Evolutionary conservation across 2,329 filamentous ascomycete species (phyloP).

Genomic region (Zymoseptoria passerinii): DNA sequence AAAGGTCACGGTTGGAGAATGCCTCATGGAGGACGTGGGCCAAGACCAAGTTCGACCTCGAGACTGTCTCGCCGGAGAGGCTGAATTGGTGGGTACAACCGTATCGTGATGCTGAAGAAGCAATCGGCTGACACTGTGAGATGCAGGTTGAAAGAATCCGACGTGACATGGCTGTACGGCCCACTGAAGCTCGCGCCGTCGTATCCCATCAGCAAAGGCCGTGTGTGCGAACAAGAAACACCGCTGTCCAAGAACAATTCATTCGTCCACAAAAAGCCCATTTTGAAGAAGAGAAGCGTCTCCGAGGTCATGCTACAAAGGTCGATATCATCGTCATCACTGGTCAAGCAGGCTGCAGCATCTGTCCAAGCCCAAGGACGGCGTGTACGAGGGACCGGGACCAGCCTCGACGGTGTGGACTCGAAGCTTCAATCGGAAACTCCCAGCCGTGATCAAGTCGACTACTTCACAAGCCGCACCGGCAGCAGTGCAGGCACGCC

Average conservation of each 20-base stretch:
- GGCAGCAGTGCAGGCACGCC: conserved; percentile 65
- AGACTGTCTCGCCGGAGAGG: conserved; percentile 81
- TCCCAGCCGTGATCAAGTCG: conserved; percentile 53
- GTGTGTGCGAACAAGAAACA: conserved; percentile 43
- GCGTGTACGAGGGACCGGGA: conserved; percentile 37
- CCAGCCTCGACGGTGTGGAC: conserved; percentile 59
- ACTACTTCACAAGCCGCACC: conserved; percentile 50
- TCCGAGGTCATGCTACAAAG: conserved; percentile 90
- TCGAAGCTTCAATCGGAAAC: conserved; percentile 52
- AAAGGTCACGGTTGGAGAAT: conserved; percentile 79
- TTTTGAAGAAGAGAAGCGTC: conserved; percentile 92
- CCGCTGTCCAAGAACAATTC: conserved; percentile 56
- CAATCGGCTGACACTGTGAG: conserved; percentile 26
- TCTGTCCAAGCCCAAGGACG: conserved; percentile 73
- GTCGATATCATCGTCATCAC: conserved; percentile 77
- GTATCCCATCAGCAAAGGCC: conserved; percentile 42
- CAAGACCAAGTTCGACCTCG: conserved; percentile 79
- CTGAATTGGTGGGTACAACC: conserved; percentile 70
- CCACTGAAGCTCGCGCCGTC: conserved; percentile 69
- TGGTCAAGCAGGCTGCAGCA: conserved; percentile 81
- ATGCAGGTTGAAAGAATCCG: conserved; percentile 83
- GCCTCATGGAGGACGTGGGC: conserved; percentile 97
- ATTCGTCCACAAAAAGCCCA: conserved; percentile 75
- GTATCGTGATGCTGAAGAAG: background rate
- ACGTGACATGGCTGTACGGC: conserved; percentile 96